Percentiles rank a stretch among this genome's conserved stretches.
These are phyloP conservation scores for Curvularia verruculosa DNA, from an alignment of 2,329 filamentous ascomycete genomes.

Conservation along the genomic window DNA sequence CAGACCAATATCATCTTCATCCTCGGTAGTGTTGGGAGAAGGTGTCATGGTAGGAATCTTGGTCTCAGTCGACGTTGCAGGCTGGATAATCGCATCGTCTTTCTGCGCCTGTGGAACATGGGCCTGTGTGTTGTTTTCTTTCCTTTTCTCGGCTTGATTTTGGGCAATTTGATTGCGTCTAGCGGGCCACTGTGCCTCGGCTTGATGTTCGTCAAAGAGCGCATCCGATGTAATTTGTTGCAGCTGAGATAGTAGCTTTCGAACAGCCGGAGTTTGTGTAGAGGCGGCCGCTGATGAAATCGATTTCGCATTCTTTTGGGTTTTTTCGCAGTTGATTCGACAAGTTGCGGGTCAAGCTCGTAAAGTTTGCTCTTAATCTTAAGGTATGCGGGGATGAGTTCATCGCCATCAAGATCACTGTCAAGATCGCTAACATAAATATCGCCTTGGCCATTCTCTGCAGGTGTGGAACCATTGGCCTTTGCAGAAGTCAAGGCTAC, in stretches of 20 bases:
- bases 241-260: slow-evolving; percentile 75
- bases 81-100: neutral
- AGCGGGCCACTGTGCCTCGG: slow-evolving; percentile 55
- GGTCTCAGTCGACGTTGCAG: neutral
- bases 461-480: slow-evolving; percentile 10
- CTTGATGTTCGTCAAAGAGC: slow-evolving; percentile 57
- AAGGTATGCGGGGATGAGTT: slow-evolving; percentile 73
- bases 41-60: neutral
- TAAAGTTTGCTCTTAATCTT: slow-evolving; percentile 67
- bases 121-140: slow-evolving; percentile 4
- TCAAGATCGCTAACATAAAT: slow-evolving; percentile 56
- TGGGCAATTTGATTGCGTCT: slow-evolving; percentile 52
- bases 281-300: slow-evolving; percentile 25
- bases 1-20: slow-evolving; percentile 62
- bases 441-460: slow-evolving; percentile 35
- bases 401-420: slow-evolving; percentile 57
- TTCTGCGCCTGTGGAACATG: neutral
- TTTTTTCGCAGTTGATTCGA: slow-evolving; percentile 56
- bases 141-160: slow-evolving; percentile 42
- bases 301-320: slow-evolving; percentile 30
- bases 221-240: slow-evolving; percentile 72
- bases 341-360: slow-evolving; percentile 60
- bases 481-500: neutral
- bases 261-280: slow-evolving; percentile 56
- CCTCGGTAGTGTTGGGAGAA: slow-evolving; percentile 29